Conservation (phyloP, 1,284 basidiomycete species). For the Ganoderma sinense region DNA sequence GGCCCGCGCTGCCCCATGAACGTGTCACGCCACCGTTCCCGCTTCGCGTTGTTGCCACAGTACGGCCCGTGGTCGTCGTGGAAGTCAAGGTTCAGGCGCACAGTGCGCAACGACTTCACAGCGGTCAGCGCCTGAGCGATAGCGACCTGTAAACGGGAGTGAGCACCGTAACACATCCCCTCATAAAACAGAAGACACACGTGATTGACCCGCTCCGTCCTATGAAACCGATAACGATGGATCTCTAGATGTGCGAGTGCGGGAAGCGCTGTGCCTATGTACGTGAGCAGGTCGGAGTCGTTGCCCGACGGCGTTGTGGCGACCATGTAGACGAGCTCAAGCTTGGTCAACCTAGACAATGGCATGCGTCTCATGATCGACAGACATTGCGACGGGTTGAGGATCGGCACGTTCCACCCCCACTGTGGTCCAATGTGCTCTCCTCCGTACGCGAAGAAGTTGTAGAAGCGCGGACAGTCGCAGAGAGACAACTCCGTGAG, state of each 20-base stretch:
- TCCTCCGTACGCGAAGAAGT: no score
- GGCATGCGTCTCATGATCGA: conserved; percentile 3
- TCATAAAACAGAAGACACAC: not conserved
- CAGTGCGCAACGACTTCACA: not conserved
- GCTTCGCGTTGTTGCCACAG: not conserved
- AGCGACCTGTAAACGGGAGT: not conserved
- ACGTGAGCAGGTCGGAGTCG: conserved; percentile 1
- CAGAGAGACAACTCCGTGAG: conserved; percentile 10
- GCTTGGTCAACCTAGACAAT: not conserved
- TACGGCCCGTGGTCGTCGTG: not conserved
- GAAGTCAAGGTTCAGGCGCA: not conserved
- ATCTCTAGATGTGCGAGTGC: conserved; percentile 3
- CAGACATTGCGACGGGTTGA: not conserved
- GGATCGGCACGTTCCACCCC: not conserved
- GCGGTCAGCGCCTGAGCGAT: not conserved
- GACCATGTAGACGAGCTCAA: conserved; percentile 12
- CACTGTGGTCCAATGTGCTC: no score
- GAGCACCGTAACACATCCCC: not conserved
- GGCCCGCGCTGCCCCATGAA: not conserved
- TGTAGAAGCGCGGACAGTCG: conserved; percentile 16
- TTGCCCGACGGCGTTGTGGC: not conserved
- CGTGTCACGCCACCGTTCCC: not conserved
- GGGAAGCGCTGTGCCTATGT: not conserved
- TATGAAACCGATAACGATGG: conserved; percentile 3
- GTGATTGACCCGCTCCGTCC: not conserved